These are phyloP conservation scores for Remersonia thermophila DNA, from an alignment of 2,329 filamentous ascomycete species.

Conservation along the genomic window DNA sequence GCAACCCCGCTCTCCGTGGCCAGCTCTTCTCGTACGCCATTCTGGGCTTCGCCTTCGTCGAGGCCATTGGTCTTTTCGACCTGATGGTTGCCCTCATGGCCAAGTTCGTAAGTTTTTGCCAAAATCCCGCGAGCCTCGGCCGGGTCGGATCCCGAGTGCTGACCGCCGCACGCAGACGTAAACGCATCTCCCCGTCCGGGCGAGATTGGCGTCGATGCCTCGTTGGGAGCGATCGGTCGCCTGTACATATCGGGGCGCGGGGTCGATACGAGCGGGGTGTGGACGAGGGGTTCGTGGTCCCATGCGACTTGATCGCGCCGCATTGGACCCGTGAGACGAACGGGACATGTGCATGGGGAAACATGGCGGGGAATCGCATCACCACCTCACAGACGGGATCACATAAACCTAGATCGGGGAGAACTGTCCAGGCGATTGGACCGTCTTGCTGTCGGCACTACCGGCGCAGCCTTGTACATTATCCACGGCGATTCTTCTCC, in stretches of 20 bases:
- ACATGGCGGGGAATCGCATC: constrained; percentile 20
- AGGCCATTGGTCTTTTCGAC: constrained; percentile 81
- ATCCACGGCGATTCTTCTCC: constrained; percentile 16
- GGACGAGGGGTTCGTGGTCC: constrained; percentile 16
- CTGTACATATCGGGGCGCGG: constrained; percentile 17
- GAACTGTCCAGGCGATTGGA: constrained; percentile 14
- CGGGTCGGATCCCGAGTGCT: constrained; percentile 2
- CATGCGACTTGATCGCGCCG: constrained; percentile 10
- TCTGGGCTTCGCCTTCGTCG: constrained; percentile 90
- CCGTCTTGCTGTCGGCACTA: constrained; percentile 17
- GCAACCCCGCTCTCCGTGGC: constrained; percentile 87
- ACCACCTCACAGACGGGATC: constrained; percentile 19
- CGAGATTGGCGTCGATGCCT: constrained; percentile 15
- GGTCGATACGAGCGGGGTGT: constrained; percentile 11
- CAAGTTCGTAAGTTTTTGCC: constrained; percentile 59
- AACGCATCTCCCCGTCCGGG: constrained; percentile 12
- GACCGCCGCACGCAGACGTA: constrained; percentile 16
- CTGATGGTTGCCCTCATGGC: constrained; percentile 89
- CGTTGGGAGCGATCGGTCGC: constrained; percentile 13
- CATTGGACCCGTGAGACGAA: constrained; percentile 10
- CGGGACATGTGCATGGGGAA: constrained; percentile 17
- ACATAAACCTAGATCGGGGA: constrained; percentile 21
- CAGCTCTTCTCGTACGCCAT: constrained; percentile 96
- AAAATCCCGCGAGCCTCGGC: neutral
- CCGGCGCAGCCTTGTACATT: constrained; percentile 19